A percentile compares a stretch with the other conserved stretches of the same genome.
Evolutionary conservation across 129 eudicot genomes (phyloP).

Genomic region (Erigeron canadensis): DNA sequence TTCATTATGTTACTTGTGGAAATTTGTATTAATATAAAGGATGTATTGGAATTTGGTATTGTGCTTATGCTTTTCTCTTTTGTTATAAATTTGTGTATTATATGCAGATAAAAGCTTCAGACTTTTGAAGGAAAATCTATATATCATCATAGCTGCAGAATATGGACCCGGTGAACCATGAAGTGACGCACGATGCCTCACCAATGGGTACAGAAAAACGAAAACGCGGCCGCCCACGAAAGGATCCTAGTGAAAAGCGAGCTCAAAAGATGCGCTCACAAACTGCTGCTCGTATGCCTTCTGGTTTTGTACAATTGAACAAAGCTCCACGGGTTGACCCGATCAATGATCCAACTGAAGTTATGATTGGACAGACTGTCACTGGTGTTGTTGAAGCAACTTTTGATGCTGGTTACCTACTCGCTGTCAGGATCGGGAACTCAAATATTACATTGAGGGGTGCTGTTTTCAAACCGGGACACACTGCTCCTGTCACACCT

Average conservation of each 20-base stretch:
- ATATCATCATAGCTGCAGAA: constrained; percentile 20
- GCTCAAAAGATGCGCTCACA: constrained; percentile 30
- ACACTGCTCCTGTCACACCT: constrained; percentile 69
- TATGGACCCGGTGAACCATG: constrained; percentile 56
- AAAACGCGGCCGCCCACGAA: constrained; percentile 90
- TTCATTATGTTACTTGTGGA: constrained; percentile 9
- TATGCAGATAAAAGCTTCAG: constrained; percentile 19
- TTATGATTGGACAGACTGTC: constrained; percentile 68
- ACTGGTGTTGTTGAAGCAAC: constrained; percentile 82
- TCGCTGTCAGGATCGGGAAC: constrained; percentile 76
- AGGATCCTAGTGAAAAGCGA: constrained; percentile 53
- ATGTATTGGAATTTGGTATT: neutral
- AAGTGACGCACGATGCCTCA: constrained; percentile 36
- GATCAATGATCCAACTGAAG: constrained; percentile 37
- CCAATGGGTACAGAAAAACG: constrained; percentile 48
- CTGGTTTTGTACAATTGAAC: constrained; percentile 44
- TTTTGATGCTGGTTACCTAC: constrained; percentile 83
- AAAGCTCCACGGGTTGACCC: constrained; percentile 34
- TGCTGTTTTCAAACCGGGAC: constrained; percentile 90
- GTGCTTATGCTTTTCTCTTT: neutral
- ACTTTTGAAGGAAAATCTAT: constrained; percentile 11
- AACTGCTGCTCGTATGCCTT: constrained; percentile 45
- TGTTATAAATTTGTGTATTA: constrained; percentile 10
- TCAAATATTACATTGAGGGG: constrained; percentile 70
- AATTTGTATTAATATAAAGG: neutral